Evolutionary conservation across 2,329 filamentous ascomycete species (phyloP).

Genomic region (Berkeleyomyces rouxiae): DNA sequence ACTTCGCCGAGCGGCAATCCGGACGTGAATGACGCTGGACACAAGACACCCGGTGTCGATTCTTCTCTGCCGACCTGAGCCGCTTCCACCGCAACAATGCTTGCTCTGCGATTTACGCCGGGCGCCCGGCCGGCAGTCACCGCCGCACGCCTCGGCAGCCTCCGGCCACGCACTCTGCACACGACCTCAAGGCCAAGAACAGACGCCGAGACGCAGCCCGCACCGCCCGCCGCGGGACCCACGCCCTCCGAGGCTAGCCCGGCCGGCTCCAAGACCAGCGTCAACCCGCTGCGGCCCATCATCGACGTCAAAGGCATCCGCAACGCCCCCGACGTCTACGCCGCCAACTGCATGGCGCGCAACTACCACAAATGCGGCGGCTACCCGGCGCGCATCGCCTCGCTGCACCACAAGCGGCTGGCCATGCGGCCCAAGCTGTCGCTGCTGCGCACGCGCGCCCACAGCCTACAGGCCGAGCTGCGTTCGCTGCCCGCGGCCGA

Average conservation of each 20-base stretch:
- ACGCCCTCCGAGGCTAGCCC: background rate
- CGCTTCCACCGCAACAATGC: background rate
- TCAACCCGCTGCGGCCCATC: constrained; percentile 56
- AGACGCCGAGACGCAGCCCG: background rate
- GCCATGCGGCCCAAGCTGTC: constrained; percentile 37
- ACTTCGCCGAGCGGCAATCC: background rate
- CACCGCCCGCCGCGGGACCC: too few relatives aligned
- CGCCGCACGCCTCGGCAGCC: background rate
- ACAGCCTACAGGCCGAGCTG: constrained; percentile 25
- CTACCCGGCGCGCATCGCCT: constrained; percentile 39
- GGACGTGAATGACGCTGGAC: background rate
- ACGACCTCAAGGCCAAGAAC: background rate
- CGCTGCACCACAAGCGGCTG: constrained; percentile 40
- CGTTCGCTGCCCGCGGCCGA: constrained; percentile 22
- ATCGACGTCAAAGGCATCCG: constrained; percentile 85
- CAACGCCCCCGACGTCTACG: constrained; percentile 62
- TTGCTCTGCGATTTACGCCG: background rate
- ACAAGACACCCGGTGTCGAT: background rate
- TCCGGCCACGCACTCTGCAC: background rate
- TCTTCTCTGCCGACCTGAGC: too few relatives aligned
- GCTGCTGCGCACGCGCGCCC: constrained; percentile 21
- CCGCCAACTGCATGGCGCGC: constrained; percentile 66
- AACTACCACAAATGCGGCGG: constrained; percentile 52
- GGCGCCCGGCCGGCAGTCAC: background rate
- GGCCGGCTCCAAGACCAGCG: constrained; percentile 35